These are phyloP conservation scores for Amanita thiersii DNA, from an alignment of 768 basidiomycete genomes.

Conservation along the genomic window DNA sequence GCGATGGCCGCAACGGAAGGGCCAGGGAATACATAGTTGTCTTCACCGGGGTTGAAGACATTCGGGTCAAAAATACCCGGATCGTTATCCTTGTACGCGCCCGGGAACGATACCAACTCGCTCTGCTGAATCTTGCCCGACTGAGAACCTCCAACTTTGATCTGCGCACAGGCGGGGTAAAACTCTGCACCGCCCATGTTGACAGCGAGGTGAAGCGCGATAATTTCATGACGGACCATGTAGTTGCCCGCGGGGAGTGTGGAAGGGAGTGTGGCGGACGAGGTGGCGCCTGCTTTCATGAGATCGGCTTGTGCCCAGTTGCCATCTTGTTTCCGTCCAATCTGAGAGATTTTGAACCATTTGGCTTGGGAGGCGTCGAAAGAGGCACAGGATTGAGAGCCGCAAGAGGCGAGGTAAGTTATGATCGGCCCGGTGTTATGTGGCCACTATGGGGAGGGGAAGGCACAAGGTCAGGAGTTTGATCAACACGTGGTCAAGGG, in stretches of 20 bases:
- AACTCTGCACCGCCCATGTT: slow-evolving; percentile 63
- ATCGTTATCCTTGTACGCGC: slow-evolving; percentile 63
- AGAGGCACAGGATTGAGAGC: slow-evolving; percentile 29
- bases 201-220: slow-evolving; percentile 62
- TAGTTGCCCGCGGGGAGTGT: slow-evolving; percentile 63
- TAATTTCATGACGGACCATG: slow-evolving; percentile 73
- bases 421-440: slow-evolving; percentile 24
- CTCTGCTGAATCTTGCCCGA: slow-evolving; percentile 34
- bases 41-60: slow-evolving; percentile 24
- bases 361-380: slow-evolving; percentile 34
- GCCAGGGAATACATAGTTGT: slow-evolving; percentile 40
- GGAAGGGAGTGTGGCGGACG: slow-evolving; percentile 35
- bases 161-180: slow-evolving; percentile 64
- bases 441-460: slow-evolving; percentile 11
- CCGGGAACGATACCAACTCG: slow-evolving; percentile 61
- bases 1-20: slow-evolving; percentile 39
- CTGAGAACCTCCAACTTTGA: slow-evolving; percentile 46
- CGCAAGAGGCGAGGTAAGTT: slow-evolving; percentile 34
- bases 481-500: too few relatives aligned
- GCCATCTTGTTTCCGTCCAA: slow-evolving; percentile 23
- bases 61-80: slow-evolving; percentile 45
- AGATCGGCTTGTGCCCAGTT: slow-evolving; percentile 3
- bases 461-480: too few relatives aligned
- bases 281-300: slow-evolving; percentile 28
- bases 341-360: slow-evolving; percentile 48